These are phyloP conservation scores for Spongospora subterranea DNA, from an alignment of 208 protist species.

Conservation along the genomic window DNA sequence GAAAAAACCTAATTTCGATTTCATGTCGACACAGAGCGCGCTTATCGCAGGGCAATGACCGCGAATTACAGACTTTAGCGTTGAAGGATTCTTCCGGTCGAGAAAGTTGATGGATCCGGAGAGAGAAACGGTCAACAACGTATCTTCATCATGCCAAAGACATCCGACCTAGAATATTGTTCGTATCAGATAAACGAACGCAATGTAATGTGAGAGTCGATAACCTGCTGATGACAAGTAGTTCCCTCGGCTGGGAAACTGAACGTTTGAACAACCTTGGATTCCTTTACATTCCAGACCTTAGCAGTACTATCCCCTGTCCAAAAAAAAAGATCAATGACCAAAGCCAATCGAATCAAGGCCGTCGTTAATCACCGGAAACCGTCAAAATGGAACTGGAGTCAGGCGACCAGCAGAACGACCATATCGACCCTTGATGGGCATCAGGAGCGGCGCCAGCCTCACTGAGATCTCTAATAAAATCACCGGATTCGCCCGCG, in stretches of 20 bases:
- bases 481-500: background rate
- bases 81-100: conserved; percentile 67
- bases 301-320: conserved; percentile 81
- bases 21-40: background rate
- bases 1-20: background rate
- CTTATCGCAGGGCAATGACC: background rate
- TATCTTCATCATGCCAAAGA: conserved; percentile 74
- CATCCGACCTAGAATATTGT: conserved; percentile 67
- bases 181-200: background rate
- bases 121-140: conserved; percentile 75
- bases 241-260: conserved; percentile 65
- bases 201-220: background rate
- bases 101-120: conserved; percentile 76
- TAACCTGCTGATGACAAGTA: conserved; percentile 76
- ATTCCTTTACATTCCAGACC: conserved; percentile 74
- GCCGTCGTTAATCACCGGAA: background rate
- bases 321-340: conserved; percentile 62
- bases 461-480: background rate
- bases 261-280: conserved; percentile 66
- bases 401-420: background rate
- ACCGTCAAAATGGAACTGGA: conserved; percentile 15
- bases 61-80: background rate
- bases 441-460: background rate
- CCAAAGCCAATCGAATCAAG: background rate
- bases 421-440: conserved; percentile 27